Evolutionary conservation across 78 protist genomes (phyloP), one percentile per base, ranked within the genome.

Genomic region (Speleostelium caveatum): DNA sequence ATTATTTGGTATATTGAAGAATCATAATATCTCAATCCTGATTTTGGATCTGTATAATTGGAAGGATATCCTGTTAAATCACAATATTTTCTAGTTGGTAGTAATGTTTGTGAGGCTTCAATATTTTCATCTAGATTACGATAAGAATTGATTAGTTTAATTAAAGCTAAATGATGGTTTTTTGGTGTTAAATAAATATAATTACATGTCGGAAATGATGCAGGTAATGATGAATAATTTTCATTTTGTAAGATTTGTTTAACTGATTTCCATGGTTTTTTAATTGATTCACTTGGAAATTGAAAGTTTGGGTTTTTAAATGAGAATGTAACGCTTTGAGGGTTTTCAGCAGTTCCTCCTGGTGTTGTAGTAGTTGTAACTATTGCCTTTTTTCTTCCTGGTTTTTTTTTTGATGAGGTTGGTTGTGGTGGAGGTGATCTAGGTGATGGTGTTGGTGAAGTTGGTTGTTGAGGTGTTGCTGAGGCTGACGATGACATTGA

Each of bases 1-100:
- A 78, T 78, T 33, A 62, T n/a, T 55, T 62, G 28, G 66, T 53
- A 78, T 14, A 78, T 55, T 4, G 75, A 53, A 16, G 87, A 63
- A 78, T 78, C 73, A 55, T 69, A 66, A 38, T 78, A 78, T 53
- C 87, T 63, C 12, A 78, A 26, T 35, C 66, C 16, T 66, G 87
- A 78, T 36, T 55, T 78, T 51, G 87, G 87, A 28, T 78, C 87
- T 35, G 61, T 72, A 59, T 75, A 56, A 41, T 60, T 75, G 55
- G 85, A 36, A n/a, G 39, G 12, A 14, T 26, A 66, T 33, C 87
- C 87, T 21, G 87, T 78, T 16, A 78, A 53, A 72, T 72, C 78
- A 33, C 78, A 72, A 72, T 72, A 72, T 33, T 72, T 72, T 72
- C 32, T 72, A 51, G 51, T 22, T 0, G 78, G 78, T 72, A 41